Percentiles rank a stretch among this genome's conserved stretches.
phyloP scores from a whole-genome alignment of 2,329 filamentous ascomycete genomes.

The Hypoxylon sp. region DNA sequence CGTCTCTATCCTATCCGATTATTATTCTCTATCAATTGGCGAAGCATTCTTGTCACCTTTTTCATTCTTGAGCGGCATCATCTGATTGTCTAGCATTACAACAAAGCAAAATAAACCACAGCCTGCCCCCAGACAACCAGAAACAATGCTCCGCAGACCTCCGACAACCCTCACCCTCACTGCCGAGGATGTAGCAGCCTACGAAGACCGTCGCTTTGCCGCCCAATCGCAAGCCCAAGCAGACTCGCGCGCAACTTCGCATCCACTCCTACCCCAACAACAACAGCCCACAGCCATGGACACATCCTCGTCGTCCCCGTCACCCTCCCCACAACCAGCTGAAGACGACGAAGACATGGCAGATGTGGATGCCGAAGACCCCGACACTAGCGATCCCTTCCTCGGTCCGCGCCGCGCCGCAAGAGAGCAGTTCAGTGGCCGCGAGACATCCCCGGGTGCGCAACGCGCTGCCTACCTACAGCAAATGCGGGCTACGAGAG shows the following conservation, averaged over 20 bases:
- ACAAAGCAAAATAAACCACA: not conserved
- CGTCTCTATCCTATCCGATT: conserved; percentile 2
- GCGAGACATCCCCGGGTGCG: conserved; percentile 44
- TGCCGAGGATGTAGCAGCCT: conserved; percentile 77
- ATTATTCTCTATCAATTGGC: conserved; percentile 1
- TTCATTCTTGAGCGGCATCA: not conserved
- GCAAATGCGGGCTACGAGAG: conserved; percentile 43
- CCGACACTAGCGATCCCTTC: conserved; percentile 51
- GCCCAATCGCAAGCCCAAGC: conserved; percentile 24
- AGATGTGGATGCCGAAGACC: conserved; percentile 47
- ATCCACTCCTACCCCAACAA: conserved; percentile 4
- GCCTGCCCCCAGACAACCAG: not conserved
- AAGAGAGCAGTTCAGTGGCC: conserved; percentile 38
- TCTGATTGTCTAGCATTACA: not conserved
- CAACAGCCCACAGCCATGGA: conserved; percentile 42
- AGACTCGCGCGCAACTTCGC: conserved; percentile 45
- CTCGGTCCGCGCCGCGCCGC: conserved; percentile 43
- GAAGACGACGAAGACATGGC: conserved; percentile 50
- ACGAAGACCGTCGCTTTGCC: conserved; percentile 72
- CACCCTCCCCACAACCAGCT: conserved; percentile 25
- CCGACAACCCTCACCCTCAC: conserved; percentile 78
- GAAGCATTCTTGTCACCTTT: not conserved
- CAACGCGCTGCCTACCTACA: conserved; percentile 46
- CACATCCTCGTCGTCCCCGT: conserved; percentile 39
- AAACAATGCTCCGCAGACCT: conserved; percentile 74